Conservation (phyloP, 2,329 filamentous ascomycete species). For the Hypoxylon sp. region DNA sequence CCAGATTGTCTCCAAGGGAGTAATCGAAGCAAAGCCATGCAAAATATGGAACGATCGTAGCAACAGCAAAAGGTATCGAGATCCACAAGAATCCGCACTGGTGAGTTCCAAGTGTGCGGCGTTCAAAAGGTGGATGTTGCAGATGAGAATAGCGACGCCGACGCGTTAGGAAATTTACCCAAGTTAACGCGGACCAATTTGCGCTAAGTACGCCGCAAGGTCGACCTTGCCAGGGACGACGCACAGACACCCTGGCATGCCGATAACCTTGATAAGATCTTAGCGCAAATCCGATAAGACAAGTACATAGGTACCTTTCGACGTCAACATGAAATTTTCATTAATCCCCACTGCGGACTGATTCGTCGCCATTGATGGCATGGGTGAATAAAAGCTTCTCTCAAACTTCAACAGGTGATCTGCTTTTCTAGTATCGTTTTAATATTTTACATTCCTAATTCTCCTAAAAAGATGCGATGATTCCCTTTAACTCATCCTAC, state of each 20-base stretch:
- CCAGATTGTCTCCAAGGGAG: too few relatives aligned
- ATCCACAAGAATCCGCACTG: too few relatives aligned
- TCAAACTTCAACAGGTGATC: background rate
- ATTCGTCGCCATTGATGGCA: background rate
- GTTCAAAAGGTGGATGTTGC: background rate
- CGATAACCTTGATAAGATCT: background rate
- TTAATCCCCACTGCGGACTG: background rate
- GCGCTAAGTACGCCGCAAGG: background rate
- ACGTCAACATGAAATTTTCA: conserved; percentile 1
- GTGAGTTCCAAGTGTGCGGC: background rate
- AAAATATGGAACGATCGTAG: too few relatives aligned
- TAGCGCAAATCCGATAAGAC: background rate
- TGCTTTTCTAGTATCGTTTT: conserved; percentile 10
- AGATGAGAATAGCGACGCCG: background rate
- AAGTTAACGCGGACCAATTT: background rate
- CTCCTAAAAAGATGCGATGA: conserved; percentile 46
- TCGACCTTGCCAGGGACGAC: too few relatives aligned
- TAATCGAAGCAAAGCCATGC: too few relatives aligned
- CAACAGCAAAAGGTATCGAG: background rate
- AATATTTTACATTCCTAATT: conserved; percentile 9
- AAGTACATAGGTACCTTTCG: background rate
- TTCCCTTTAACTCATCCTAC: conserved; percentile 45
- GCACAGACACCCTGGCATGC: background rate
- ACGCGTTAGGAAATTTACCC: background rate
- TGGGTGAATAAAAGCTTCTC: background rate